phyloP scores from a whole-genome alignment of 495 filamentous ascomycete genomes.

The Talaromyces proteolyticus region DNA sequence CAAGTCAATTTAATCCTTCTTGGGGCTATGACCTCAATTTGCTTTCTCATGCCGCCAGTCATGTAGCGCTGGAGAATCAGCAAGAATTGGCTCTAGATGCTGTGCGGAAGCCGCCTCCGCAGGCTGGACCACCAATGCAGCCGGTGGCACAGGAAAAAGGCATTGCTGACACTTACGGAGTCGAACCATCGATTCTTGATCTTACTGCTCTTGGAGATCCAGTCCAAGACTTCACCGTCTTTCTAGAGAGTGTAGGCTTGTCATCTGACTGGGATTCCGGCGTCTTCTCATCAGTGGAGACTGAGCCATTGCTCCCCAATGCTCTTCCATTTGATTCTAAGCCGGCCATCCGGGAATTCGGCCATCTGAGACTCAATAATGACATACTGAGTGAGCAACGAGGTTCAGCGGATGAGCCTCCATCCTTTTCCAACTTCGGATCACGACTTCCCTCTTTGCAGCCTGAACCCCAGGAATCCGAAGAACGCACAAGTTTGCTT shows the following conservation, averaged over 20 bases:
- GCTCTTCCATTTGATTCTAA: constrained; percentile 34
- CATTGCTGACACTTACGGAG: constrained; percentile 40
- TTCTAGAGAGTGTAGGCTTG: constrained; percentile 43
- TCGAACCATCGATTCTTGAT: constrained; percentile 42
- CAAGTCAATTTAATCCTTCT: constrained; percentile 42
- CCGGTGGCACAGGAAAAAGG: constrained; percentile 29
- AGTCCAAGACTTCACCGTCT: constrained; percentile 45
- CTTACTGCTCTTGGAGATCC: constrained; percentile 41
- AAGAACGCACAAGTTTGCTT: constrained; percentile 41
- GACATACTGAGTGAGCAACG: constrained; percentile 35
- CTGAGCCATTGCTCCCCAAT: constrained; percentile 33
- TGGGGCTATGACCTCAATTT: constrained; percentile 47
- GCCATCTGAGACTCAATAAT: constrained; percentile 23
- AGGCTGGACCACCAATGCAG: constrained; percentile 19
- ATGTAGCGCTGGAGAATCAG: constrained; percentile 43
- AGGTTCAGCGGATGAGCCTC: constrained; percentile 29
- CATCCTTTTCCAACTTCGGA: constrained; percentile 58
- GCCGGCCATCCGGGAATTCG: constrained; percentile 22
- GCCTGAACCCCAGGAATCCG: constrained; percentile 55
- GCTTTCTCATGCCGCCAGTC: constrained; percentile 43
- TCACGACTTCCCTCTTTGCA: constrained; percentile 64
- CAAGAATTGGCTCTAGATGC: constrained; percentile 35
- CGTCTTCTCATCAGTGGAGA: constrained; percentile 38
- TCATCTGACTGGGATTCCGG: constrained; percentile 47
- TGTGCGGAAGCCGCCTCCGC: constrained; percentile 32